These are phyloP conservation scores for Colletotrichum sansevieriae DNA, from an alignment of 2,329 filamentous ascomycete species.

Conservation along the genomic window DNA sequence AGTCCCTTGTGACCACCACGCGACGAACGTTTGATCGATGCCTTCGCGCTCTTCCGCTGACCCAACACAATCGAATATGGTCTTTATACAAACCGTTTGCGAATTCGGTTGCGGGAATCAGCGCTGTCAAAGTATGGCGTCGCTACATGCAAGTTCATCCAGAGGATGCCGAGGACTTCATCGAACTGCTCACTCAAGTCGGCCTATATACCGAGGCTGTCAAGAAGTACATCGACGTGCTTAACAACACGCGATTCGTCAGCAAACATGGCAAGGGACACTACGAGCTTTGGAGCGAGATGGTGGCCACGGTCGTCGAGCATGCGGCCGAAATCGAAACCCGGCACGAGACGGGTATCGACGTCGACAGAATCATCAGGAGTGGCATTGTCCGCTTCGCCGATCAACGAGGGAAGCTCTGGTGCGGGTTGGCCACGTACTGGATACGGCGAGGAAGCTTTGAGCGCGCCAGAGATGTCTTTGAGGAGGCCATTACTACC, in stretches of 20 bases:
- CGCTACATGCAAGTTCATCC: constrained; percentile 98
- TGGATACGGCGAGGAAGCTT: constrained; percentile 96
- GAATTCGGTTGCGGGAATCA: constrained; percentile 89
- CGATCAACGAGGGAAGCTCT: constrained; percentile 94
- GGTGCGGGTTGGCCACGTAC: constrained; percentile 95
- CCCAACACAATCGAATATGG: constrained; percentile 97
- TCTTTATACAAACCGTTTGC: constrained; percentile 91
- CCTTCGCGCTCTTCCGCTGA: constrained; percentile 89
- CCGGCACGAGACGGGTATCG: constrained; percentile 83
- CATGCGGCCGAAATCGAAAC: constrained; percentile 90
- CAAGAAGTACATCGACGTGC: constrained; percentile 88
- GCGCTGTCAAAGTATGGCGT: constrained; percentile 92
- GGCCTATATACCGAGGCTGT: constrained; percentile 92
- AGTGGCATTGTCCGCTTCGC: constrained; percentile 92
- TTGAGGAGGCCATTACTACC: constrained; percentile 95
- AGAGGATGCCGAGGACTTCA: constrained; percentile 94
- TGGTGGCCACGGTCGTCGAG: constrained; percentile 93
- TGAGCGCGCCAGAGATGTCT: constrained; percentile 91
- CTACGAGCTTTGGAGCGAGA: constrained; percentile 97
- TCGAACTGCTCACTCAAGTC: constrained; percentile 86
- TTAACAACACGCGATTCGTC: constrained; percentile 90
- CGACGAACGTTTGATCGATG: constrained; percentile 92
- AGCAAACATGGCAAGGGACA: constrained; percentile 96
- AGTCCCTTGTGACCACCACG: constrained; percentile 90
- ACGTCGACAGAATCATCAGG: constrained; percentile 91